Evolutionary conservation across 768 basidiomycete genomes (phyloP).

Genomic region (Hericium coralloides): DNA sequence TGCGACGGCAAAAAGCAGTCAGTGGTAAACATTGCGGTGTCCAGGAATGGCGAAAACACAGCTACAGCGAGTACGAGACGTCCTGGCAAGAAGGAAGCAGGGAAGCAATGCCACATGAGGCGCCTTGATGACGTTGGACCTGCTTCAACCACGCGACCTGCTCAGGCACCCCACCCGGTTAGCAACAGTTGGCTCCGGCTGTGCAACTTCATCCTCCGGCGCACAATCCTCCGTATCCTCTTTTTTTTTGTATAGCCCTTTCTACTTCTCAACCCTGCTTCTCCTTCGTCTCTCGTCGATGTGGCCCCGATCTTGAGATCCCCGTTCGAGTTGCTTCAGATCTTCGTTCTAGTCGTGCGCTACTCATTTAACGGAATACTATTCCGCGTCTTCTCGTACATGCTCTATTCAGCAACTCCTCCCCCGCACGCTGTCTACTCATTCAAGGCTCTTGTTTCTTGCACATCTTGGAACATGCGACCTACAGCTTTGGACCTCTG

Average conservation of each 20-base stretch:
- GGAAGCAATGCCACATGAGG: not conserved
- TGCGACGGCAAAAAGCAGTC: not conserved
- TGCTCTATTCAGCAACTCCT: too few relatives aligned
- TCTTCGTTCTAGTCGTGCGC: too few relatives aligned
- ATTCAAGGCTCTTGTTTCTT: too few relatives aligned
- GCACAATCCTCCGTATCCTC: not conserved
- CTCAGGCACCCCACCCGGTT: slow-evolving; percentile 3
- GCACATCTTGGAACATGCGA: too few relatives aligned
- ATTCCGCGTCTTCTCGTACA: too few relatives aligned
- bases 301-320: too few relatives aligned
- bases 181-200: slow-evolving; percentile 5
- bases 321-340: too few relatives aligned
- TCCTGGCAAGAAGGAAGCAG: not conserved
- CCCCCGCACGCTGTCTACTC: too few relatives aligned
- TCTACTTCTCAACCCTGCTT: not conserved
- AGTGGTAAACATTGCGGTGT: not conserved
- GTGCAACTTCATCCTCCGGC: slow-evolving; percentile 6
- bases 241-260: not conserved
- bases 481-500: too few relatives aligned
- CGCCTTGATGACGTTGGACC: not conserved
- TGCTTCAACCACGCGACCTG: not conserved
- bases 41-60: not conserved
- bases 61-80: not conserved
- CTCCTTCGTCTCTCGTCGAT: too few relatives aligned
- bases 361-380: too few relatives aligned